A percentile compares a stretch with the other conserved stretches of the same genome.
Conservation (phyloP, 2,329 filamentous ascomycete genomes). For the Cordyceps cicadae region DNA sequence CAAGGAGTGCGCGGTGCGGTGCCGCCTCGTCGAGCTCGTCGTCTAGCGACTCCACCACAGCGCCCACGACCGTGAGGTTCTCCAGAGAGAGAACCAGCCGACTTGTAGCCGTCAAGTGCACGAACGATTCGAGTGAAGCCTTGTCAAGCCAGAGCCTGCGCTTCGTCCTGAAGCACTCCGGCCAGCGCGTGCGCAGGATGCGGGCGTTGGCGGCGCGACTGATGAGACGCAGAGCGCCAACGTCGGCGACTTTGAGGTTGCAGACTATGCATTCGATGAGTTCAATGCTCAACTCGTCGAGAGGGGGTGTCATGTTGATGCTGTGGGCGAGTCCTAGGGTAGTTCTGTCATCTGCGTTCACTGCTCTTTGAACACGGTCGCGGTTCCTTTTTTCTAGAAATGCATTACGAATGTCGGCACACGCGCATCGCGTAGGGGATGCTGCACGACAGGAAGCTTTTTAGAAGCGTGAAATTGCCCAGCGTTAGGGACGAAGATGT, state of each 20-base stretch:
- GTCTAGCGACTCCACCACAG: too few relatives aligned
- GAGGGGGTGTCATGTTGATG: not conserved
- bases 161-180: not conserved
- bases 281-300: not conserved
- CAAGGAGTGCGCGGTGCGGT: not conserved
- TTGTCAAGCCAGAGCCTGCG: not conserved
- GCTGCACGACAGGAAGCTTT: too few relatives aligned
- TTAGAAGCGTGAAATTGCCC: too few relatives aligned
- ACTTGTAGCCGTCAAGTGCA: not conserved
- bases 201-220: not conserved
- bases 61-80: too few relatives aligned
- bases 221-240: not conserved
- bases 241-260: not conserved
- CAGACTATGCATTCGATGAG: not conserved
- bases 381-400: too few relatives aligned
- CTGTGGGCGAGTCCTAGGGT: too few relatives aligned
- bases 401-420: too few relatives aligned
- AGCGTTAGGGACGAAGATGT: too few relatives aligned
- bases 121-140: not conserved
- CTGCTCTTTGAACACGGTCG: too few relatives aligned
- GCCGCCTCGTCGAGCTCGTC: not conserved
- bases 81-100: too few relatives aligned
- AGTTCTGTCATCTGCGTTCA: too few relatives aligned
- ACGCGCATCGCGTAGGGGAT: too few relatives aligned
- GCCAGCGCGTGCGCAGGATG: not conserved